These are phyloP conservation scores for Rubia balearica DNA, from an alignment of 305 asterid species.

Conservation along the genomic window DNA sequence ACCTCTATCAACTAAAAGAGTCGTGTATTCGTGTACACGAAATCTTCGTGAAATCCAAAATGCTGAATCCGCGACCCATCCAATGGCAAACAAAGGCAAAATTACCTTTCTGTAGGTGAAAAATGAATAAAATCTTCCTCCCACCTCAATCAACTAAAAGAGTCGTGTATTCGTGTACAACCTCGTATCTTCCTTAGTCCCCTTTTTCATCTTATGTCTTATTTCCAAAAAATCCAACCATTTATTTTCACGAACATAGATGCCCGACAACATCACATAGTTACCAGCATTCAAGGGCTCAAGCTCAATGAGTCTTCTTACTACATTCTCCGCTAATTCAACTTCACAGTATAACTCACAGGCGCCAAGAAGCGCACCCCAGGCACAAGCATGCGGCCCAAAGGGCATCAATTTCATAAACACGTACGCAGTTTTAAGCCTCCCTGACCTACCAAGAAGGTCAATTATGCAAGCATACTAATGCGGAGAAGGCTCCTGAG, in stretches of 20 bases:
- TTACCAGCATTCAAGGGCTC: conserved; percentile 58
- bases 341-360: conserved; percentile 52
- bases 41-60: no score
- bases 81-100: no score
- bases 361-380: conserved; percentile 85
- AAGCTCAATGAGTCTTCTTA: conserved; percentile 44
- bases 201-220: conserved; percentile 50
- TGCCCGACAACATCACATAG: conserved; percentile 55
- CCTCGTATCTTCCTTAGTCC: conserved; percentile 60
- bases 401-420: conserved; percentile 47
- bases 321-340: conserved; percentile 47
- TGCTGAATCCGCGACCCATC: conserved; percentile 90
- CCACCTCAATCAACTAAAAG: no score
- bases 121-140: no score
- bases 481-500: conserved; percentile 50
- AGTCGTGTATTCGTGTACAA: conserved; percentile 37
- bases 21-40: conserved; percentile 42
- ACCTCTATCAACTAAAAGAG: conserved; percentile 52
- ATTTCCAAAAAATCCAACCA: conserved; percentile 50
- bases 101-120: no score
- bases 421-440: conserved; percentile 58
- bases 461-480: conserved; percentile 60
- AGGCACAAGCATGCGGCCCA: conserved; percentile 61
- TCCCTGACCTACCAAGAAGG: conserved; percentile 71
- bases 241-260: conserved; percentile 55